Evolutionary conservation across 345 rosid genomes (phyloP).

Genomic region (Lumnitzera racemosa): DNA sequence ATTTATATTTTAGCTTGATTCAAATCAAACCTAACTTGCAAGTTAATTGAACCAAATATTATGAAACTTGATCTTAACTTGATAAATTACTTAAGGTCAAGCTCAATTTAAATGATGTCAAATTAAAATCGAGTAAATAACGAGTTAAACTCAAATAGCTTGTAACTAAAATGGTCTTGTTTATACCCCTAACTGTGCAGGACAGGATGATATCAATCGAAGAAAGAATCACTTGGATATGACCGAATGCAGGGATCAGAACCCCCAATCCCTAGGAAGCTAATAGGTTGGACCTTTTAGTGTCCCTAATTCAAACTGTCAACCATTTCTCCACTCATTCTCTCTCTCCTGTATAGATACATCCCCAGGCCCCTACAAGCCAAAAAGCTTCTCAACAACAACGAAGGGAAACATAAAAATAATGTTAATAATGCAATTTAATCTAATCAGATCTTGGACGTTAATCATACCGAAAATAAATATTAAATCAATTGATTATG

Average conservation of each 20-base stretch:
- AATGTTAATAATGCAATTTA: neutral
- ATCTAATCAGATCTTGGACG: neutral
- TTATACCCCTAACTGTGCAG: neutral
- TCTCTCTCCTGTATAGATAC: slow-evolving; percentile 7
- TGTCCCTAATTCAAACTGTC: slow-evolving; percentile 41
- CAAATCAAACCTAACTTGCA: too few species aligned
- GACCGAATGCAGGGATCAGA: slow-evolving; percentile 23
- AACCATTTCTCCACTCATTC: slow-evolving; percentile 15
- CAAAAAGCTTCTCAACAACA: slow-evolving; percentile 2
- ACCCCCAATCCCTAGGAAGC: slow-evolving; percentile 10
- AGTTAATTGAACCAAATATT: too few species aligned
- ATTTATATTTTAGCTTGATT: too few species aligned
- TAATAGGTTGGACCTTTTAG: slow-evolving; percentile 20
- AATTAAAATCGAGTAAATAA: too few species aligned
- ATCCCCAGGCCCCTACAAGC: slow-evolving; percentile 36
- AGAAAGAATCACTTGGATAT: slow-evolving; percentile 21
- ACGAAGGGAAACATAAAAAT: slow-evolving; percentile 4
- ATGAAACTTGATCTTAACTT: too few species aligned
- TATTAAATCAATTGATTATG: too few species aligned
- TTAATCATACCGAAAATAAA: neutral
- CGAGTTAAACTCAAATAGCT: too few species aligned
- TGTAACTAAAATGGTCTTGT: too few species aligned
- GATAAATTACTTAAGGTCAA: too few species aligned
- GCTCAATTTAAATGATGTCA: too few species aligned
- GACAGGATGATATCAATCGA: slow-evolving; percentile 2